Evolutionary conservation across 768 basidiomycete species (phyloP).

Genomic region (Tephrocybe sp.): DNA sequence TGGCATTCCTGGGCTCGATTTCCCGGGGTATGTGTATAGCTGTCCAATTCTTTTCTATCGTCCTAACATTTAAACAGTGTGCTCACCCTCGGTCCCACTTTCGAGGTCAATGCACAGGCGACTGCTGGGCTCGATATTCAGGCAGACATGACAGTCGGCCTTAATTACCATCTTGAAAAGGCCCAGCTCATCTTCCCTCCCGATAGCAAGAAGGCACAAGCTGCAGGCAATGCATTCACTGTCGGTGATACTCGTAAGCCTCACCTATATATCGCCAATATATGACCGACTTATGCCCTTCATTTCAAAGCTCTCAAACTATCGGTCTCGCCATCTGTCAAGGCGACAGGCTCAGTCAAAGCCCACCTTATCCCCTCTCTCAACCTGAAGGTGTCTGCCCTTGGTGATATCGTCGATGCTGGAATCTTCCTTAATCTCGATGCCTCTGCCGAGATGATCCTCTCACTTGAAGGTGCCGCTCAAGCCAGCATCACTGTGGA

Average conservation of each 20-base stretch:
- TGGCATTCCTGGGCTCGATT: constrained; percentile 47
- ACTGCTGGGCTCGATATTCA: constrained; percentile 34
- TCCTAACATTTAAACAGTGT: constrained; percentile 29
- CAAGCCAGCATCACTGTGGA: constrained; percentile 13
- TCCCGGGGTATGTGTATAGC: constrained; percentile 40
- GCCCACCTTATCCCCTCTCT: constrained; percentile 51
- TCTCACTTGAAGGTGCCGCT: constrained; percentile 24
- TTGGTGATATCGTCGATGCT: constrained; percentile 34
- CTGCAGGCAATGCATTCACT: constrained; percentile 27
- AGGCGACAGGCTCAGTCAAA: constrained; percentile 38
- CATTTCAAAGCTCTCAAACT: constrained; percentile 36
- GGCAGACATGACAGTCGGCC: constrained; percentile 39
- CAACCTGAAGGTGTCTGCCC: constrained; percentile 43
- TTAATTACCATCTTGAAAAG: constrained; percentile 43
- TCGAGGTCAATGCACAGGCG: constrained; percentile 40
- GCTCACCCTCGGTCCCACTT: constrained; percentile 46
- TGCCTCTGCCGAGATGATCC: constrained; percentile 29
- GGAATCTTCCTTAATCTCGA: constrained; percentile 44
- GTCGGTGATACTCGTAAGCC: constrained; percentile 43
- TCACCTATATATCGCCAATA: not conserved
- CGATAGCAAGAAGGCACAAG: constrained; percentile 17
- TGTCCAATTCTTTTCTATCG: not conserved
- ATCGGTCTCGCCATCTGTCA: constrained; percentile 37
- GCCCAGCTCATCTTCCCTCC: constrained; percentile 47
- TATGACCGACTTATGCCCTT: not conserved